phyloP scores from a whole-genome alignment of 768 basidiomycete genomes.

The Mycena rebaudengoi region DNA sequence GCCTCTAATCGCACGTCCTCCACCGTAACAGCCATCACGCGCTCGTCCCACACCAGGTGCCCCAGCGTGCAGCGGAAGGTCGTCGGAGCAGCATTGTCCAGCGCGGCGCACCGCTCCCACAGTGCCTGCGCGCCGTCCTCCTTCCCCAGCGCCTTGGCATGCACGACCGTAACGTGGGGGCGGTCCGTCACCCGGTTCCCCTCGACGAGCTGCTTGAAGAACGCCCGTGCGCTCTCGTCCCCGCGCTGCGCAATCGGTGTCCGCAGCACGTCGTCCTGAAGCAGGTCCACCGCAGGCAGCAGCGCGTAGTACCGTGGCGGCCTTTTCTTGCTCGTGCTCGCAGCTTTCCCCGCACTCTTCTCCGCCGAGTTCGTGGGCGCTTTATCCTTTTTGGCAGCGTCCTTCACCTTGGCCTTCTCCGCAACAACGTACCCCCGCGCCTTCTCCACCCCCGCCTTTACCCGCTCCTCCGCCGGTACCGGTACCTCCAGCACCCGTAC shows the following conservation, averaged over 20 bases:
- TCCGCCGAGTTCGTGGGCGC: too few species aligned
- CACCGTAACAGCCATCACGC: conserved; percentile 84
- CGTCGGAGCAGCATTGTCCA: conserved; percentile 48
- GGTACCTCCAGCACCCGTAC: conserved; percentile 60
- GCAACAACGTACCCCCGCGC: conserved; percentile 52
- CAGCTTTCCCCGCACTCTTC: too few species aligned
- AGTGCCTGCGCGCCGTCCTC: conserved; percentile 29
- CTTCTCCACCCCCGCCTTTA: conserved; percentile 64
- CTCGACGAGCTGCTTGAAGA: conserved; percentile 60
- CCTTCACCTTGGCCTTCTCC: conserved; percentile 41
- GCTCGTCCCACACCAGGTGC: conserved; percentile 74
- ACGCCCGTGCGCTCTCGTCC: conserved; percentile 46
- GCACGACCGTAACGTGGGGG: conserved; percentile 91
- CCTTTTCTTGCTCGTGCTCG: too few species aligned
- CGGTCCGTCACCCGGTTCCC: conserved; percentile 57
- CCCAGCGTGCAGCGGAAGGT: conserved; percentile 70
- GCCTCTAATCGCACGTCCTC: conserved; percentile 55
- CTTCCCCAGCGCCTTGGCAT: conserved; percentile 54
- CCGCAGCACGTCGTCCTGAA: conserved; percentile 52
- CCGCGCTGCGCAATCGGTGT: conserved; percentile 48
- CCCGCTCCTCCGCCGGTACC: conserved; percentile 59
- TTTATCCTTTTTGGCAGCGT: too few species aligned
- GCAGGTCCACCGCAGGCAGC: conserved; percentile 78
- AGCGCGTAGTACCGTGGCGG: conserved; percentile 80
- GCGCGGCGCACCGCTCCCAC: conserved; percentile 59